Evolutionary conservation across 768 basidiomycete genomes (phyloP).

Genomic region (Lepiota subincarnata): DNA sequence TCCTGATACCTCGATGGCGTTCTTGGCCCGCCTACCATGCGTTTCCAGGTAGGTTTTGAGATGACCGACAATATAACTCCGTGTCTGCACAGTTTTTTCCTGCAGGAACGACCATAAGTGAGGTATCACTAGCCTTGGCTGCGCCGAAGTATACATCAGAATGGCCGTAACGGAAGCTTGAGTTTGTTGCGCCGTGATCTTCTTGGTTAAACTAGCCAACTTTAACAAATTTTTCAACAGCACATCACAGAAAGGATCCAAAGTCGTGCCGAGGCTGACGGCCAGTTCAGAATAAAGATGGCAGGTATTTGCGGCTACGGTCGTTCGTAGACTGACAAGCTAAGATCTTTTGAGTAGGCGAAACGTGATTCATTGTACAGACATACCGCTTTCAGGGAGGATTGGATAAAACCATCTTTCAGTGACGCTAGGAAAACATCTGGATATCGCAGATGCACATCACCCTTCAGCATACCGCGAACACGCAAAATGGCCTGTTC

Average conservation of each 20-base stretch:
- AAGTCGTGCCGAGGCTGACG: constrained; percentile 51
- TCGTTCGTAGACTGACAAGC: constrained; percentile 89
- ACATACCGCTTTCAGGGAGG: constrained; percentile 80
- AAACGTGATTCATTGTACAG: not conserved
- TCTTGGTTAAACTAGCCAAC: constrained; percentile 91
- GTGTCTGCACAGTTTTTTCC: constrained; percentile 79
- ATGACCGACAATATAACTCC: constrained; percentile 65
- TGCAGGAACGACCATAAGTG: constrained; percentile 64
- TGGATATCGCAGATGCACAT: constrained; percentile 66
- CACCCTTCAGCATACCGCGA: constrained; percentile 87
- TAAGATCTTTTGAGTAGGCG: constrained; percentile 26
- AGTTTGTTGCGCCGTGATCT: constrained; percentile 82
- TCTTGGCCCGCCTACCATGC: constrained; percentile 63
- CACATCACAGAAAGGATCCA: constrained; percentile 81
- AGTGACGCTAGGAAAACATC: constrained; percentile 74
- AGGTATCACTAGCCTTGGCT: constrained; percentile 64
- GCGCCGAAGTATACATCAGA: constrained; percentile 64
- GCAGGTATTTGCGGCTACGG: constrained; percentile 77
- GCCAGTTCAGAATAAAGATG: constrained; percentile 75
- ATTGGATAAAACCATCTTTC: constrained; percentile 76
- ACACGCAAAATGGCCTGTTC: constrained; percentile 76
- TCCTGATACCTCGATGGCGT: constrained; percentile 64
- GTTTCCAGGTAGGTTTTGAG: constrained; percentile 69
- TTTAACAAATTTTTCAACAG: constrained; percentile 74
- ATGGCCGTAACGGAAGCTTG: constrained; percentile 69